Conservation (phyloP, 169 alveolate genomes). For the Plasmodium fragile region DNA sequence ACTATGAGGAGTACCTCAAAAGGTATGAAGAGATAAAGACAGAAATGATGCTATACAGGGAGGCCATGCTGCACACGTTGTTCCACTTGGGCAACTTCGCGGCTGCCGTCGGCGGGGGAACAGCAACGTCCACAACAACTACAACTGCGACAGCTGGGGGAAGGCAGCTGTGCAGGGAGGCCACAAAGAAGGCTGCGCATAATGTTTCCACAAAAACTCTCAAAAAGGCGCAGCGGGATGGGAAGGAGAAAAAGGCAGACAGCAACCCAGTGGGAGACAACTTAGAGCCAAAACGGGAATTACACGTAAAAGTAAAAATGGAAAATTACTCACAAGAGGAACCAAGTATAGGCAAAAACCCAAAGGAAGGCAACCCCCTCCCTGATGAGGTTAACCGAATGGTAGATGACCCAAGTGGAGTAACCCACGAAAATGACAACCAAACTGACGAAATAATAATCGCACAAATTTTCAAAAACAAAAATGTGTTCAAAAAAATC, state of each 20-base stretch:
- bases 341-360: not conserved
- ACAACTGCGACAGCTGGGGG: not conserved
- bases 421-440: not conserved
- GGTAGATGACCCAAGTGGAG: not conserved
- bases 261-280: not conserved
- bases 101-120: not conserved
- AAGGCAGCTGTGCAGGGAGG: not conserved
- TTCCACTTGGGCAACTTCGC: conserved; percentile 12
- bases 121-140: not conserved
- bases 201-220: not conserved
- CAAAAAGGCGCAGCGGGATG: not conserved
- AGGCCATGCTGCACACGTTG: not conserved
- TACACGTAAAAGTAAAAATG: not conserved
- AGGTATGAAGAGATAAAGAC: conserved; percentile 27
- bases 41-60: conserved; percentile 5
- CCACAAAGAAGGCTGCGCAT: not conserved
- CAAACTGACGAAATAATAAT: not conserved
- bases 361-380: not conserved
- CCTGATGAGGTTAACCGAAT: not conserved
- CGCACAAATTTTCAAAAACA: not conserved
- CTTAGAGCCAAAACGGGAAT: not conserved
- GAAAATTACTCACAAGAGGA: not conserved
- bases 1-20: conserved; percentile 27
- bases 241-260: not conserved
- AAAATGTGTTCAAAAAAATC: not conserved